These are phyloP conservation scores for Aphanomyces invadans DNA, from an alignment of 352 stramenopile genomes.

Conservation along the genomic window DNA sequence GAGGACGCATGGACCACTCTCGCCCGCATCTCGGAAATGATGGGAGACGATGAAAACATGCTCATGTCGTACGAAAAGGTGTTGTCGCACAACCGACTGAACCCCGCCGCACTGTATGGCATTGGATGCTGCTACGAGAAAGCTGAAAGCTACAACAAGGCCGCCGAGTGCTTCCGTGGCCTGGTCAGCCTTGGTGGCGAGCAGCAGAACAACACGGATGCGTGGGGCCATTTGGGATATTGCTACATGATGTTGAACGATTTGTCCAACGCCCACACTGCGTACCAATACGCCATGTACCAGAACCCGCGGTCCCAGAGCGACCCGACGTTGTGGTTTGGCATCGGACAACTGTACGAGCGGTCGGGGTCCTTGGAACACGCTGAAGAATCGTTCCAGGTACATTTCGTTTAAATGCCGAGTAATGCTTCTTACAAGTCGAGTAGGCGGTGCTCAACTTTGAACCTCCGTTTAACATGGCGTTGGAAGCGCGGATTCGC, in stretches of 20 bases:
- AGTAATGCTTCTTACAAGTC: no score
- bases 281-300: constrained; percentile 86
- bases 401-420: no score
- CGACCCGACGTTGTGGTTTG: constrained; percentile 83
- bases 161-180: constrained; percentile 78
- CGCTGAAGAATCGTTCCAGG: constrained; percentile 76
- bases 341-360: constrained; percentile 81
- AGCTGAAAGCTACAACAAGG: constrained; percentile 80
- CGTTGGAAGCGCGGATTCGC: constrained; percentile 78
- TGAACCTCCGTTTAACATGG: constrained; percentile 84
- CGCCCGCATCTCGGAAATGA: constrained; percentile 83
- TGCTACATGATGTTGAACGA: constrained; percentile 88
- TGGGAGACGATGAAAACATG: constrained; percentile 84
- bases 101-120: constrained; percentile 68
- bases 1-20: constrained; percentile 78
- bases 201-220: constrained; percentile 79
- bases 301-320: constrained; percentile 85
- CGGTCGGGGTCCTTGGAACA: constrained; percentile 75
- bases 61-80: constrained; percentile 85
- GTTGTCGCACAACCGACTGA: constrained; percentile 80
- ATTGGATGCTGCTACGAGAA: constrained; percentile 85
- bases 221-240: constrained; percentile 78
- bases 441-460: constrained; percentile 71
- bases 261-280: constrained; percentile 76
- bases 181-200: constrained; percentile 49